phyloP scores from a whole-genome alignment of 306 rosid species.

The Dicorynia guianensis region DNA sequence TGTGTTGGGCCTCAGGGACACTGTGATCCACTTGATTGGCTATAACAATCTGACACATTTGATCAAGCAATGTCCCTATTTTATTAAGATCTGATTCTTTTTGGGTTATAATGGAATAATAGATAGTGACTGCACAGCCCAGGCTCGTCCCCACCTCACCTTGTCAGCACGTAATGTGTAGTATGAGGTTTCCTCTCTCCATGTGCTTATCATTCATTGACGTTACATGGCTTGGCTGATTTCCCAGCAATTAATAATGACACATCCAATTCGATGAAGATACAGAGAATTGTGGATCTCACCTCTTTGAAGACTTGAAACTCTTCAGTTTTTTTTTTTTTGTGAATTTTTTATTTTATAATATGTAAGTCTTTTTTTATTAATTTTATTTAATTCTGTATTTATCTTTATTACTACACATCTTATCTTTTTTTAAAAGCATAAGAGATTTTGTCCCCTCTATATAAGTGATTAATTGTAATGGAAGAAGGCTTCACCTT shows the following conservation, averaged over 20 bases:
- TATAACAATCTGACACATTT: constrained; percentile 39
- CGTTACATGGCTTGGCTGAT: constrained; percentile 24
- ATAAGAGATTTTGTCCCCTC: too few species aligned
- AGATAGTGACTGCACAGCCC: constrained; percentile 62
- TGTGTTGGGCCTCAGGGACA: constrained; percentile 57
- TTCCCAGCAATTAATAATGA: constrained; percentile 37
- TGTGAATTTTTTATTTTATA: too few species aligned
- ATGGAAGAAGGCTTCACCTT: too few species aligned
- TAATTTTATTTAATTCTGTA: too few species aligned
- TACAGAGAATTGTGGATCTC: constrained; percentile 34
- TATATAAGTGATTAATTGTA: too few species aligned
- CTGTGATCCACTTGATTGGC: constrained; percentile 56
- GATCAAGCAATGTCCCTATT: constrained; percentile 44
- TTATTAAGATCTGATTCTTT: constrained; percentile 49
- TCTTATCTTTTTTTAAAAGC: too few species aligned
- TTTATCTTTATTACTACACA: too few species aligned
- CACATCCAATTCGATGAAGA: constrained; percentile 23
- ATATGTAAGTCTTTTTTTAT: too few species aligned
- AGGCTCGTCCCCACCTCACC: constrained; percentile 60
- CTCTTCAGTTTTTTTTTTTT: too few species aligned
- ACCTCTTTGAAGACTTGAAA: too few species aligned
- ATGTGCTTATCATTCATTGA: constrained; percentile 59
- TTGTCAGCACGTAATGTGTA: constrained; percentile 49
- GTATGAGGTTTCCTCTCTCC: constrained; percentile 51
- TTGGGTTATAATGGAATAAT: constrained; percentile 53